phyloP scores from a whole-genome alignment of 257 asterid species.

The Eucommia ulmoides region DNA sequence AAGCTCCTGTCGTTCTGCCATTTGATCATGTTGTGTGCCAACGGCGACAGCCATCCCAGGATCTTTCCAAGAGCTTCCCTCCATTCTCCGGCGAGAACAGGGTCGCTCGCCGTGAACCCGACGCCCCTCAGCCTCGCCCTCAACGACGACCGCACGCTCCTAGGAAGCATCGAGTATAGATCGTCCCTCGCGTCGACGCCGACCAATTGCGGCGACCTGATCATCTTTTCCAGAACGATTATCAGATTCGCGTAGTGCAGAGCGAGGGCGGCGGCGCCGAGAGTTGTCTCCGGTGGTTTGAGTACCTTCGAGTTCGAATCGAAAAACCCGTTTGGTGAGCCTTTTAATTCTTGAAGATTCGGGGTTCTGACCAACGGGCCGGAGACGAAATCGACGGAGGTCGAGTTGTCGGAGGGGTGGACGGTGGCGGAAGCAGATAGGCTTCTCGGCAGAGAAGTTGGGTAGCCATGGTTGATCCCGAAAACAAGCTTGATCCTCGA shows the following conservation, averaged over 20 bases:
- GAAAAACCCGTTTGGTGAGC: constrained; percentile 22
- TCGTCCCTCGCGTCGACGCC: constrained; percentile 91
- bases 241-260: constrained; percentile 78
- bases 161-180: constrained; percentile 73
- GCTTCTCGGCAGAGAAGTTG: constrained; percentile 52
- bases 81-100: constrained; percentile 76
- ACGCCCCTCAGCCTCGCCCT: constrained; percentile 62
- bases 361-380: constrained; percentile 45
- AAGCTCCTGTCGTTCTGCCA: constrained; percentile 97
- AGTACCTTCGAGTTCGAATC: constrained; percentile 38
- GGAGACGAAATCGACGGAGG: constrained; percentile 26
- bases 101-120: constrained; percentile 68
- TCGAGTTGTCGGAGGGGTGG: constrained; percentile 57
- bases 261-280: constrained; percentile 78
- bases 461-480: constrained; percentile 39
- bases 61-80: constrained; percentile 75
- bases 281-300: constrained; percentile 47
- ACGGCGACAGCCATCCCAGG: constrained; percentile 77
- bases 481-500: constrained; percentile 74
- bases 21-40: constrained; percentile 90
- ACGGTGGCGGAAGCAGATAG: constrained; percentile 77
- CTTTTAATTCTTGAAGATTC: constrained; percentile 6
- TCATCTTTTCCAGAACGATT: constrained; percentile 84
- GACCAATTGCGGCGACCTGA: constrained; percentile 64
- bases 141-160: constrained; percentile 41